Evolutionary conservation across 1,284 basidiomycete species (phyloP), one percentile per base, ranked within the genome.

Genomic region (Tilletia indica): DNA sequence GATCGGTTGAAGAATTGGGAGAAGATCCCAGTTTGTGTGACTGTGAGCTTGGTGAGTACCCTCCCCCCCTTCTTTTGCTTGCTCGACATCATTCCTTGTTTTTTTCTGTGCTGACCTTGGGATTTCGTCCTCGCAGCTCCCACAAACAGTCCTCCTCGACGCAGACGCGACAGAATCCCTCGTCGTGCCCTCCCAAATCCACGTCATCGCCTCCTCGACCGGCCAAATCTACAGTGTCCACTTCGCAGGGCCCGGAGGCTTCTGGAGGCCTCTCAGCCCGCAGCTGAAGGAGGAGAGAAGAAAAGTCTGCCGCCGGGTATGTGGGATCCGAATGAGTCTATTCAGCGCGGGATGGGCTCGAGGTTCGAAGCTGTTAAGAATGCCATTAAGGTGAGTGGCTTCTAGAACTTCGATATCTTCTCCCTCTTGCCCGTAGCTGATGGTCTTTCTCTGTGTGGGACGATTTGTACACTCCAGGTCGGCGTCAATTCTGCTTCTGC

Each of bases 21-120:
- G 25, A 72, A 75, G n/a, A 63, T 81, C 36, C 80, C 80, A 5
- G 75, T 82, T 25, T 80, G 79, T 68, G 72, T 82, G 48, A 79
- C 79, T 6, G 77, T 82, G 72, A 79, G 76, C 70, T 64, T 79
- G 36, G 68, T 68, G 21, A 38, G 68, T 56, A 4, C 31, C 21
- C n/a, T 25, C 36, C 47, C 11, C 31, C 47, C 31, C 47, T 21
- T 14, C 42, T 25, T n/a, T 48, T n/a, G 36, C 66, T 47, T 6
- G 6, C 31, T 47, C 9, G 14, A 14, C 14, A 8, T 8, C 42
- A 9, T 45, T 45, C 42, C 42, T 31, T 54, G 51, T 6, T 19
- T 19, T 25, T 31, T 6, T 8, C 12, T 31, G 21, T 31, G 3
- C 56, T 34, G 21, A 58, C 21, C 5, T 31, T 58, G 34, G 39